A percentile compares a stretch with the other conserved stretches of the same genome.
Evolutionary conservation across 164 flowering plant species (phyloP).

Genomic region (Nymphaea thermarum): DNA sequence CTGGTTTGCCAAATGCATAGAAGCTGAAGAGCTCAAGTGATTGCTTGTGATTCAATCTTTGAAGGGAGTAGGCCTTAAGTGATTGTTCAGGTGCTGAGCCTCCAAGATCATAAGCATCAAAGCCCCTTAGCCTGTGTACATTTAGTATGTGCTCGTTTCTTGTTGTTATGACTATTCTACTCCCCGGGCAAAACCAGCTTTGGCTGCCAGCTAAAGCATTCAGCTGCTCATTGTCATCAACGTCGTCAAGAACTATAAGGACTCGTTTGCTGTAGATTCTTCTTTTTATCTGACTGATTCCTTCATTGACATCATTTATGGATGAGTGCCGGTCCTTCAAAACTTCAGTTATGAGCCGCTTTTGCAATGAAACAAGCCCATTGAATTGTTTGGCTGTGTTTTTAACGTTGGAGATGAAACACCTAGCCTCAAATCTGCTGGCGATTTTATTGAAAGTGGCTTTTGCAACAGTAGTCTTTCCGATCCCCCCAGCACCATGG

Average conservation of each 20-base stretch:
- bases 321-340: neutral
- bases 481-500: neutral
- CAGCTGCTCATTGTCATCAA: neutral
- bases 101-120: neutral
- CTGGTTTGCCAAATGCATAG: neutral
- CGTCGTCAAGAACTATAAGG: neutral
- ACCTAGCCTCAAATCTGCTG: neutral
- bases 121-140: neutral
- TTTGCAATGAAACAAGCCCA: neutral
- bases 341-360: neutral
- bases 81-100: too few relatives aligned
- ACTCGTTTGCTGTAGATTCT: neutral
- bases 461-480: constrained; percentile 1
- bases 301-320: neutral
- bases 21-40: neutral
- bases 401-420: constrained; percentile 1
- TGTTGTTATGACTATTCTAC: neutral
- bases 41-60: neutral
- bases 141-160: neutral
- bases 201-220: neutral
- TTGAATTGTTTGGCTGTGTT: neutral
- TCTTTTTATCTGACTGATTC: neutral
- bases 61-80: neutral
- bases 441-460: neutral
- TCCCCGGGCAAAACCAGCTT: neutral